Evolutionary conservation across 306 rosid species (phyloP).

Genomic region (Quercus wislizeni): DNA sequence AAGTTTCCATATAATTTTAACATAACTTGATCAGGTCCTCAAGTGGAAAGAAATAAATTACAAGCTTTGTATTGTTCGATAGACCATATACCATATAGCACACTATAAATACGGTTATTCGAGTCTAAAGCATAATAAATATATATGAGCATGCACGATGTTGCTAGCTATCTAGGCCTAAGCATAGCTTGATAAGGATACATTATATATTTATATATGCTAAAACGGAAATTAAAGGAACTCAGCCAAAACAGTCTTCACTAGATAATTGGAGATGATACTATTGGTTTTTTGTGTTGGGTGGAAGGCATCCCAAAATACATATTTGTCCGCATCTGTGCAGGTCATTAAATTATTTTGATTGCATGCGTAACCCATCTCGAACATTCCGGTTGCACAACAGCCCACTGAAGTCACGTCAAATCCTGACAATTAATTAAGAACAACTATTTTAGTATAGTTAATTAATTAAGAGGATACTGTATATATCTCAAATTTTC

Average conservation of each 20-base stretch:
- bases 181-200: not conserved
- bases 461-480: too few species aligned
- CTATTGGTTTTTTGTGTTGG: conserved; percentile 42
- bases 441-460: too few species aligned
- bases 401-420: conserved; percentile 40
- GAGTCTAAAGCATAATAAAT: too few species aligned
- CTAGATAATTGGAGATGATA: conserved; percentile 25
- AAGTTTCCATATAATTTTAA: too few species aligned
- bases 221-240: conserved; percentile 18
- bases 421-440: conserved; percentile 21
- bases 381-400: conserved; percentile 48
- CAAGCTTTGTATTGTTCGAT: too few species aligned
- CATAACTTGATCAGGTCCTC: too few species aligned
- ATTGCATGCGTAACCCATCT: conserved; percentile 57
- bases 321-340: conserved; percentile 41
- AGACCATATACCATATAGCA: too few species aligned
- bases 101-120: too few species aligned
- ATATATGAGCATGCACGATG: not conserved
- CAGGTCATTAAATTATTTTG: conserved; percentile 32
- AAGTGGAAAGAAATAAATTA: too few species aligned
- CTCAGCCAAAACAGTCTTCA: conserved; percentile 12
- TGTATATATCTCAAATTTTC: too few species aligned
- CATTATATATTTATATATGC: not conserved
- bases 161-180: not conserved
- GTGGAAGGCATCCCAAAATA: conserved; percentile 62